These are phyloP conservation scores for Ustilago trichophora DNA, from an alignment of 1,284 basidiomycete genomes.

Conservation along the genomic window DNA sequence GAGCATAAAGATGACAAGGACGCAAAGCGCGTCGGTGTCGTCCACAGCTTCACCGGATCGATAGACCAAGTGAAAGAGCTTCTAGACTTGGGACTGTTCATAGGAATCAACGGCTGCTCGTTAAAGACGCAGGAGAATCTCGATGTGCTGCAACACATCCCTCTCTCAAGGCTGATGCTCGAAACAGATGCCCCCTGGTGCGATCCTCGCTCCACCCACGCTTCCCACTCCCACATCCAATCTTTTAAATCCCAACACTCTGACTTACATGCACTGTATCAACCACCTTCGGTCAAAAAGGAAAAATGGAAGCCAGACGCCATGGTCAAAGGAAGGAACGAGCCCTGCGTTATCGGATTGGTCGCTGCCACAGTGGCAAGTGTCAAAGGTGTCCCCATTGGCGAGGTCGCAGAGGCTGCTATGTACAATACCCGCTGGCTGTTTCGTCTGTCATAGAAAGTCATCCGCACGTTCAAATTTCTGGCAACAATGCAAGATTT, in stretches of 20 bases:
- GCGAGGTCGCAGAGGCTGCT: conserved; percentile 70
- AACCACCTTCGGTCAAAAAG: conserved; percentile 73
- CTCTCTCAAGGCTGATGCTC: conserved; percentile 76
- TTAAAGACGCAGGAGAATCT: conserved; percentile 82
- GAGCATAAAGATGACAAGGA: conserved; percentile 9
- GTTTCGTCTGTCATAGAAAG: conserved; percentile 31
- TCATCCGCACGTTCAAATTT: too few relatives aligned
- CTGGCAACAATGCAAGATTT: too few relatives aligned
- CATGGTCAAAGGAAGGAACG: conserved; percentile 83
- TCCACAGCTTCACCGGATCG: conserved; percentile 86
- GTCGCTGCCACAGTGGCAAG: conserved; percentile 80
- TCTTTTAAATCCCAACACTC: conserved; percentile 68
- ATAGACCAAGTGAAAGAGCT: conserved; percentile 76
- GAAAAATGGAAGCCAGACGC: conserved; percentile 74
- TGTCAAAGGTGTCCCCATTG: conserved; percentile 72
- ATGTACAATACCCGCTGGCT: conserved; percentile 52
- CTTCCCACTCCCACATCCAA: conserved; percentile 74
- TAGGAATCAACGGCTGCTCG: conserved; percentile 83
- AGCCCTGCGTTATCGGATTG: conserved; percentile 77
- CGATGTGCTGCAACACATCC: conserved; percentile 73
- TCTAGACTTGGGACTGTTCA: conserved; percentile 68
- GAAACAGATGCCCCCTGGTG: conserved; percentile 80
- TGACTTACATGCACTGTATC: conserved; percentile 71
- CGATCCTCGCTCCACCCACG: conserved; percentile 78
- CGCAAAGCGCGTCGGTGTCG: conserved; percentile 70